phyloP scores from a whole-genome alignment of 495 filamentous ascomycete genomes.

The Hypomontagnella monticulosa region DNA sequence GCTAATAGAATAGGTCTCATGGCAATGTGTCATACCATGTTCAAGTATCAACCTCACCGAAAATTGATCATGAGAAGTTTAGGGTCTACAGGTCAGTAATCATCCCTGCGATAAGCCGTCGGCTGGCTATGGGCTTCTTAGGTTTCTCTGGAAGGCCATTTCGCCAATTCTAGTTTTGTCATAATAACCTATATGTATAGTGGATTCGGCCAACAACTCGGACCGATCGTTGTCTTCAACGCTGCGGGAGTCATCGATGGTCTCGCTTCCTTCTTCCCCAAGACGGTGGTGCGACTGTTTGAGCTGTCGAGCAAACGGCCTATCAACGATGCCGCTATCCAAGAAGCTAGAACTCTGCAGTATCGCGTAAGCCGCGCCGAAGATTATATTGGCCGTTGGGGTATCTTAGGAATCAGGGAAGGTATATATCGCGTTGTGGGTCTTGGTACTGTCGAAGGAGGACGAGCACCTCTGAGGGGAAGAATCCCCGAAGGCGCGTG shows the following conservation, averaged over 20 bases:
- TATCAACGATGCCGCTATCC: constrained; percentile 25
- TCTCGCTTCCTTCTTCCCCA: constrained; percentile 67
- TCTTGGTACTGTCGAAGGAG: constrained; percentile 63
- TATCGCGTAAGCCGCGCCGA: constrained; percentile 64
- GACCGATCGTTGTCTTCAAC: constrained; percentile 66
- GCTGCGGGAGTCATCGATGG: constrained; percentile 70
- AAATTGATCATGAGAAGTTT: constrained; percentile 60
- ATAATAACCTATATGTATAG: constrained; percentile 51
- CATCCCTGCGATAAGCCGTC: too few relatives aligned
- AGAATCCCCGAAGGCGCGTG: constrained; percentile 54
- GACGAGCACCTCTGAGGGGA: constrained; percentile 61
- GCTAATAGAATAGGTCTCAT: constrained; percentile 53
- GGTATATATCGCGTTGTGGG: constrained; percentile 60
- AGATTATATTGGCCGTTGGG: constrained; percentile 64
- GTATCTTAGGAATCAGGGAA: constrained; percentile 69
- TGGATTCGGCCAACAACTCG: constrained; percentile 72
- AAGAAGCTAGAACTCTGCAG: constrained; percentile 62
- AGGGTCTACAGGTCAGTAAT: constrained; percentile 41
- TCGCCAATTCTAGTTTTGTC: too few relatives aligned
- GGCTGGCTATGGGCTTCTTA: too few relatives aligned
- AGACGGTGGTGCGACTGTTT: constrained; percentile 64
- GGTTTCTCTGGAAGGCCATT: too few relatives aligned
- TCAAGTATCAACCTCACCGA: constrained; percentile 62
- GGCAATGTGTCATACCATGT: constrained; percentile 68
- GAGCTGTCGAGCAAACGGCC: constrained; percentile 51